phyloP scores from a whole-genome alignment of 148 eudicot species.

The Cornus controversa region DNA sequence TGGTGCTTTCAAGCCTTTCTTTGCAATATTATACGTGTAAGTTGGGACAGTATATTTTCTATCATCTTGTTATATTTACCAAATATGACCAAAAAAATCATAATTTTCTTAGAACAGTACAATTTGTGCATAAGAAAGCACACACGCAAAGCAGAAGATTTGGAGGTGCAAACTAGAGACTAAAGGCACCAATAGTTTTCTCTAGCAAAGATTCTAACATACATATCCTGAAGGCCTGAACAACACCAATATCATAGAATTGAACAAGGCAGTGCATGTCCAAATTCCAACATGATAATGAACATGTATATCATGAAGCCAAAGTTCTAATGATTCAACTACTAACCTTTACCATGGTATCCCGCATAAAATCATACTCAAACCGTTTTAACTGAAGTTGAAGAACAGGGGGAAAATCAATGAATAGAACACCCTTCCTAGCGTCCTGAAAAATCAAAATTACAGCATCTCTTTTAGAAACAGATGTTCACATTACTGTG shows the following conservation, averaged over 20 bases:
- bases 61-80: no score
- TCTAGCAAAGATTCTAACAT: neutral
- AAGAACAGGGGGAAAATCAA: slow-evolving; percentile 90
- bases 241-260: neutral
- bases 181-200: no score
- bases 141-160: no score
- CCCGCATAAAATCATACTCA: slow-evolving; percentile 83
- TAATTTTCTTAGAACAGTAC: no score
- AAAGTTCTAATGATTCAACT: neutral
- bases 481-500: neutral
- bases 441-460: slow-evolving; percentile 58
- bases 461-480: neutral
- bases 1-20: neutral
- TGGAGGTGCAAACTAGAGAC: no score
- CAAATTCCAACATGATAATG: neutral
- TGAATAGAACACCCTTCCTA: slow-evolving; percentile 79
- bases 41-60: no score
- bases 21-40: neutral
- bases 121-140: no score
- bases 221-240: neutral
- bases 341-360: slow-evolving; percentile 80
- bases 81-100: no score
- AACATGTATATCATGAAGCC: neutral
- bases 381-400: slow-evolving; percentile 87
- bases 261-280: neutral